Evolutionary conservation across 2,329 filamentous ascomycete genomes (phyloP).

Genomic region (Cordyceps cateniannulata): DNA sequence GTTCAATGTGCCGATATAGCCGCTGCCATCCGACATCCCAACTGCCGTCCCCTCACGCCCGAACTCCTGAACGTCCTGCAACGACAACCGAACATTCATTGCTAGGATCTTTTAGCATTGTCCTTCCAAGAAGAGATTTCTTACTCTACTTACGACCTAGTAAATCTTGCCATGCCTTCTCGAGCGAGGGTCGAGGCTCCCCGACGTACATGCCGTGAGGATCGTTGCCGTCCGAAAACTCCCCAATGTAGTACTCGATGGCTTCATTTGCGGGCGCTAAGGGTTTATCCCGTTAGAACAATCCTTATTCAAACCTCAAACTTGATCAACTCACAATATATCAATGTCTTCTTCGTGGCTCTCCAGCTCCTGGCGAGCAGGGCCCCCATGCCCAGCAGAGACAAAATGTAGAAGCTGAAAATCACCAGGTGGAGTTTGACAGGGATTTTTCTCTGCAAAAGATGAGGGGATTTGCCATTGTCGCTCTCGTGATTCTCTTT

Average conservation of each 20-base stretch:
- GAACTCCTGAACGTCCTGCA: slow-evolving; percentile 4
- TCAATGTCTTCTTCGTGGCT: neutral
- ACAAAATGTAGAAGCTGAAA: slow-evolving; percentile 6
- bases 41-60: slow-evolving; percentile 7
- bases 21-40: slow-evolving; percentile 9
- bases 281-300: neutral
- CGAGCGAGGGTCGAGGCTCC: slow-evolving; percentile 8
- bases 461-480: neutral
- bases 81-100: slow-evolving; percentile 5
- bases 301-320: too few relatives aligned
- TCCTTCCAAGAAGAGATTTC: neutral
- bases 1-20: slow-evolving; percentile 10
- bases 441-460: neutral
- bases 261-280: slow-evolving; percentile 10
- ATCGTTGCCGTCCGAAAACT: slow-evolving; percentile 7
- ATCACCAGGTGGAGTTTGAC: neutral
- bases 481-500: neutral
- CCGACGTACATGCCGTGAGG: slow-evolving; percentile 10
- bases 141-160: neutral
- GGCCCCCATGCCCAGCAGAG: neutral
- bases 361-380: neutral
- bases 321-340: neutral
- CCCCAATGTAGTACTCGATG: slow-evolving; percentile 5
- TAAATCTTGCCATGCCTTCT: slow-evolving; percentile 8
- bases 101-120: neutral